Base-by-base conservation (phyloP, 2,329 filamentous ascomycete species). In the Pseudocercospora macadamiae region DNA sequence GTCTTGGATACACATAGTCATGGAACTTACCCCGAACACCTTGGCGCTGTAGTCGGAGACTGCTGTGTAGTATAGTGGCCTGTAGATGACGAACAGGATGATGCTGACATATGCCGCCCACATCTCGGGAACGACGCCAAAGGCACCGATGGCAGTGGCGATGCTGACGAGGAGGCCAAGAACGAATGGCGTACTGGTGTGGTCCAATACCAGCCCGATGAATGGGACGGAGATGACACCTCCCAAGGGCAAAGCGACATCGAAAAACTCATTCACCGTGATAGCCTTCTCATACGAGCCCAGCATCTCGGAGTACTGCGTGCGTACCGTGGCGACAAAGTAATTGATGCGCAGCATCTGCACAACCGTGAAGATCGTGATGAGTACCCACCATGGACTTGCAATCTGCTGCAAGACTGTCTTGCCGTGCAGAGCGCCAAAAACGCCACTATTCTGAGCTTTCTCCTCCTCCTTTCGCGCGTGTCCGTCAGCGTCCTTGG, bases 31-130 rank as follows among this genome's bases (percentile, higher is more conserved):
- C n/a, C 92, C 92, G 72, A 96, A 96, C 32, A 96, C 91, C 76
- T 96, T 96, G 61, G 91, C 91, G 18, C 86, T 85, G 74, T 96
- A 96, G 76, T 96, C 92, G 23, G 82, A 93, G 58, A 96, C 90
- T 6, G 91, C 86, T 0, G 91, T 96, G 77, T 96, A 96, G 76
- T 96, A 97, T 26, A 96, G 86, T 0, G 93, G 92, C 0, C 92
- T 85, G 70, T 95, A 93, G 19, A 96, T 75, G 9, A 95, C 90
- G 70, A 96, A 96, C 8, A 96, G 82, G 45, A 81, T 77, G 54
- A 96, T 80, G 66, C 93, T 93, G 12, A 82, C 80, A 67, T 96
- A 96, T 0, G 88, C 90, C 0, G 87, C 86, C 83, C 86, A 88
- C 21, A 83, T 77, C 63, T 85, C 80, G 63, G 89, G 88, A 3